Percentiles rank a stretch among this genome's conserved stretches.
Evolutionary conservation across 2,329 filamentous ascomycete genomes (phyloP).

Genomic region (Pseudofabraea citricarpa): DNA sequence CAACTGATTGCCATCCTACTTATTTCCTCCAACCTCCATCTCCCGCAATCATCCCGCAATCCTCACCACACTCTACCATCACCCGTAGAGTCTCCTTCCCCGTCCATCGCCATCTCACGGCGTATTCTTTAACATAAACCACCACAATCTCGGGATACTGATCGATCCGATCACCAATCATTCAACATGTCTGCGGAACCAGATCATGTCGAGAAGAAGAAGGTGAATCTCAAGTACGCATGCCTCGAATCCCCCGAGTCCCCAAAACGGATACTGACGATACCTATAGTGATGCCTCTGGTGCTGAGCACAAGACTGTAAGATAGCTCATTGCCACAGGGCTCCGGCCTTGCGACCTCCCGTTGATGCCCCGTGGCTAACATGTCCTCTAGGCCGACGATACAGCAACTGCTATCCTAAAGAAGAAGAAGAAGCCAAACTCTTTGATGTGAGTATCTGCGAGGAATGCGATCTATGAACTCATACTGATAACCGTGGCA

Average conservation of each 20-base stretch:
- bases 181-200: conserved; percentile 68
- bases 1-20: background rate
- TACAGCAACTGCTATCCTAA: conserved; percentile 91
- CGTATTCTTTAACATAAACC: background rate
- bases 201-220: conserved; percentile 62
- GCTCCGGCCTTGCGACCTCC: conserved; percentile 20
- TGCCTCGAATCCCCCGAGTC: conserved; percentile 1
- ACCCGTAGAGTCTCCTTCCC: too few species aligned
- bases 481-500: conserved; percentile 25
- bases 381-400: conserved; percentile 66
- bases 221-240: conserved; percentile 76
- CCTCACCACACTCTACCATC: too few species aligned
- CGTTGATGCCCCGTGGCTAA: conserved; percentile 31
- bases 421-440: conserved; percentile 99
- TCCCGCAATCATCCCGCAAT: background rate
- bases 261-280: conserved; percentile 34
- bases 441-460: conserved; percentile 75
- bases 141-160: conserved; percentile 1
- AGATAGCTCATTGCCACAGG: conserved; percentile 29
- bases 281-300: conserved; percentile 71
- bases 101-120: background rate
- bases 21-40: background rate
- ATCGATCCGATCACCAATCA: conserved; percentile 3
- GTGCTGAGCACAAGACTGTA: conserved; percentile 81
- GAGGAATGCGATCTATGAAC: conserved; percentile 7